Base-by-base conservation (phyloP, 2,329 filamentous ascomycete species). In the Apiospora malaysiana region DNA sequence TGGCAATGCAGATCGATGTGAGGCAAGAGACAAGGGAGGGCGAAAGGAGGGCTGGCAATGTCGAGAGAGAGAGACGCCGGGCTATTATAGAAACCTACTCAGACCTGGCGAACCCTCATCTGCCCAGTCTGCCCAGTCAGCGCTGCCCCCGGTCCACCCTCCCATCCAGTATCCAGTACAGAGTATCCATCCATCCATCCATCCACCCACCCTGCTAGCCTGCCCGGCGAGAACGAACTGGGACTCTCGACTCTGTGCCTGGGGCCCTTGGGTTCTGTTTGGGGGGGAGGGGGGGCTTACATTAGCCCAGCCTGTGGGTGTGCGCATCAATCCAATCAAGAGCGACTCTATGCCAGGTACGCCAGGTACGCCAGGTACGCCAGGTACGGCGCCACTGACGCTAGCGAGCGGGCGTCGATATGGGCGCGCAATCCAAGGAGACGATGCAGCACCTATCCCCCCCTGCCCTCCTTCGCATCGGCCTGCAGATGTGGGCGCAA, bases 351-450 rank as follows among this genome's bases (percentile, higher is more conserved):
- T 51, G 47, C 47, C 47, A 51, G 47, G 47, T 51, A 51, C 47
- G 47, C 47, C 32, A 14, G 10, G 47, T 51, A 51, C 47, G 47
- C 47, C 32, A 14, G 10, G 12, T 59, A 32, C 32, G 51, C 51
- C 51, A 59, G 51, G 51, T 59, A 59, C 51, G 51, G 42, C 51
- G 51, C 51, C 51, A 59, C 51, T 10, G 51, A 59, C 51, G 51
- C 51, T 59, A 59, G 32, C 16, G 27, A 59, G 51, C 51, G 51
- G 47, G 51, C 27, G 51, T 59, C 25, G 25, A 37, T 21, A 37
- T 37, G 49, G 25, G 51, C 51, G 27, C 25, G 25, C 51, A 32
- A 59, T 32, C 51, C 56, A n/a, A 40, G 51, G 56, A 40, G 32
- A 56, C 49, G 49, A 32, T 56, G 49, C 21, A 63, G 32, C 18